Conservation (phyloP, 768 basidiomycete genomes). For the Hypholoma sublateritium region DNA sequence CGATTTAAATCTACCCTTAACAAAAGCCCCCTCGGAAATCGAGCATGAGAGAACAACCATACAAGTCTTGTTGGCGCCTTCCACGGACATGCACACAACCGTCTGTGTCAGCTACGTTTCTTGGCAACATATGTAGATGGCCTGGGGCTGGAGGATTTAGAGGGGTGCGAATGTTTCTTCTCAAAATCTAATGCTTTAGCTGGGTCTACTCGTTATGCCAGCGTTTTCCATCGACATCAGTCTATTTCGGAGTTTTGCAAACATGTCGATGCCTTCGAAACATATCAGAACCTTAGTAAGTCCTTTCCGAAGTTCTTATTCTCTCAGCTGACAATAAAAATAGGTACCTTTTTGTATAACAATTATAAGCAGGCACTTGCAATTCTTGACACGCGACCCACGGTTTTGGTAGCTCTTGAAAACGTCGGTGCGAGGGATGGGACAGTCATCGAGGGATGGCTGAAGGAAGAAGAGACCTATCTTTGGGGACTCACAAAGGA, state of each 20-base stretch:
- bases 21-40: background rate
- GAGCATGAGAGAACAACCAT: background rate
- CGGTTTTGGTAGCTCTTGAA: background rate
- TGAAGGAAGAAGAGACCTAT: constrained; percentile 15
- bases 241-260: constrained; percentile 14
- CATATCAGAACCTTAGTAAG: constrained; percentile 21
- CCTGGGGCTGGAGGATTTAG: constrained; percentile 11
- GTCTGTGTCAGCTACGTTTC: background rate
- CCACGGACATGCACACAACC: constrained; percentile 11
- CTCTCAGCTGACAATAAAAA: too few relatives aligned
- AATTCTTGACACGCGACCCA: background rate
- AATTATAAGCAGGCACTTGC: constrained; percentile 19
- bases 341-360: background rate
- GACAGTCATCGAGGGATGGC: constrained; percentile 8
- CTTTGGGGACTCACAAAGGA: constrained; percentile 10
- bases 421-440: background rate
- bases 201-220: background rate
- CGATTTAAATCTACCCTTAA: background rate
- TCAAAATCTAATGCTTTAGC: constrained; percentile 7
- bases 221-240: constrained; percentile 21
- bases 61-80: constrained; percentile 7
- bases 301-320: constrained; percentile 4
- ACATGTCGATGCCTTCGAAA: constrained; percentile 19
- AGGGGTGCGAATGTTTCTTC: constrained; percentile 8
- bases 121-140: constrained; percentile 9